Evolutionary conservation across 192 early-diverging fungal species (phyloP).

Genomic region (Allomyces javanicus): DNA sequence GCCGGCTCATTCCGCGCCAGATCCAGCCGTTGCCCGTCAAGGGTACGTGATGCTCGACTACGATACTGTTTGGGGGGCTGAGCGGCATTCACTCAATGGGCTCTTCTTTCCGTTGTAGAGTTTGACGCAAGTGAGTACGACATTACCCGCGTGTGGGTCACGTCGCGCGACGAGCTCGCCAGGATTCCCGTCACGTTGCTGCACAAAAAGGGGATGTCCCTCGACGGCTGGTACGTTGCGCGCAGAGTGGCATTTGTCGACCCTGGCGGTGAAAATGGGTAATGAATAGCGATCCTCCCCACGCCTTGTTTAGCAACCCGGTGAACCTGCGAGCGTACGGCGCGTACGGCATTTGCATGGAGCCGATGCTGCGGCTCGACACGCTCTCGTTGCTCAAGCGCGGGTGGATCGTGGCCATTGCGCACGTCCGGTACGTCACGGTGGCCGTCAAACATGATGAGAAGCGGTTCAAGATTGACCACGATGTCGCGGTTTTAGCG

Average conservation of each 20-base stretch:
- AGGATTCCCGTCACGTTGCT: background rate
- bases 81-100: too few relatives aligned
- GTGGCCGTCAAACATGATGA: too few relatives aligned
- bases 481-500: slow-evolving; percentile 3
- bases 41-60: background rate
- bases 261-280: background rate
- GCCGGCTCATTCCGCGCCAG: background rate
- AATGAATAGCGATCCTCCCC: background rate
- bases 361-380: slow-evolving; percentile 55
- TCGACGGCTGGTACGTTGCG: too few relatives aligned
- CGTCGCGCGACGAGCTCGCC: background rate
- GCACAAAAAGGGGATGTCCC: background rate
- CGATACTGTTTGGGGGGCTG: too few relatives aligned
- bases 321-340: slow-evolving; percentile 54
- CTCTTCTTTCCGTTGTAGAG: background rate
- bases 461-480: too few relatives aligned
- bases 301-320: slow-evolving; percentile 9
- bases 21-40: background rate
- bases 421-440: slow-evolving; percentile 37
- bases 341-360: slow-evolving; percentile 60
- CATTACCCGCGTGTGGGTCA: background rate
- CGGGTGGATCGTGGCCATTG: slow-evolving; percentile 60
- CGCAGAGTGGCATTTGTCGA: too few relatives aligned
- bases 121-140: background rate
- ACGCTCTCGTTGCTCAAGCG: slow-evolving; percentile 53